A percentile compares a stretch with the other conserved stretches of the same genome.
These are phyloP conservation scores for Penicillium sclerotigenum DNA, from an alignment of 2,329 filamentous ascomycete genomes.

Conservation along the genomic window DNA sequence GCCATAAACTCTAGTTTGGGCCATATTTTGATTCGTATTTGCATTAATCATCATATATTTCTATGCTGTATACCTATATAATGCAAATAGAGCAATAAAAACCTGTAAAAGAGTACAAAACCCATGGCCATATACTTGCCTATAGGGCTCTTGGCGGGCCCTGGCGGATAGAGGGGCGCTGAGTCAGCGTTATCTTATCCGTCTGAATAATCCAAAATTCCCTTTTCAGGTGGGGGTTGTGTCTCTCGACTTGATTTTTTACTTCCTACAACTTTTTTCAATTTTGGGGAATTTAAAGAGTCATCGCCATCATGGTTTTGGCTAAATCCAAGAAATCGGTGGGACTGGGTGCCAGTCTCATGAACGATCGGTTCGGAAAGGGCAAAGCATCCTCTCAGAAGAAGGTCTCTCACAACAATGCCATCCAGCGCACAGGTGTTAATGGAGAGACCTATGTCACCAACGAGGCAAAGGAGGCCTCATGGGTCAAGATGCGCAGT, in stretches of 20 bases:
- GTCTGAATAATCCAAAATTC: conserved; percentile 29
- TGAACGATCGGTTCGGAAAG: conserved; percentile 98
- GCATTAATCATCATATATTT: neutral
- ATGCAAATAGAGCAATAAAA: neutral
- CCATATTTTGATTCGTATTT: neutral
- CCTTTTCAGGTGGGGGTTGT: conserved; percentile 28
- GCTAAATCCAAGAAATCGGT: conserved; percentile 95
- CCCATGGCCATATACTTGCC: neutral
- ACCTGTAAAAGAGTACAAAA: neutral
- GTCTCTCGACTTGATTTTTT: conserved; percentile 10
- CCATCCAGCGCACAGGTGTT: conserved; percentile 68
- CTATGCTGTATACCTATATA: neutral
- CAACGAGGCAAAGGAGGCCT: conserved; percentile 83
- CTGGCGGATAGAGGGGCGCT: conserved; percentile 11
- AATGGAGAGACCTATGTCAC: conserved; percentile 89
- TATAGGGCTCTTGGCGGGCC: neutral
- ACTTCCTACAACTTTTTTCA: conserved; percentile 14
- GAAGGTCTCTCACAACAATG: conserved; percentile 59
- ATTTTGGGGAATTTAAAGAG: conserved; percentile 1
- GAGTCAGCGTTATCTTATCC: conserved; percentile 34
- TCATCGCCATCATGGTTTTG: conserved; percentile 58
- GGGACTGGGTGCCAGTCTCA: conserved; percentile 92
- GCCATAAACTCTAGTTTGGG: neutral
- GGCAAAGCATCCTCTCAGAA: conserved; percentile 82
- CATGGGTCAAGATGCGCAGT: conserved; percentile 99